Base-by-base conservation (phyloP, 352 stramenopile species). In the Phytophthora citrophthora region DNA sequence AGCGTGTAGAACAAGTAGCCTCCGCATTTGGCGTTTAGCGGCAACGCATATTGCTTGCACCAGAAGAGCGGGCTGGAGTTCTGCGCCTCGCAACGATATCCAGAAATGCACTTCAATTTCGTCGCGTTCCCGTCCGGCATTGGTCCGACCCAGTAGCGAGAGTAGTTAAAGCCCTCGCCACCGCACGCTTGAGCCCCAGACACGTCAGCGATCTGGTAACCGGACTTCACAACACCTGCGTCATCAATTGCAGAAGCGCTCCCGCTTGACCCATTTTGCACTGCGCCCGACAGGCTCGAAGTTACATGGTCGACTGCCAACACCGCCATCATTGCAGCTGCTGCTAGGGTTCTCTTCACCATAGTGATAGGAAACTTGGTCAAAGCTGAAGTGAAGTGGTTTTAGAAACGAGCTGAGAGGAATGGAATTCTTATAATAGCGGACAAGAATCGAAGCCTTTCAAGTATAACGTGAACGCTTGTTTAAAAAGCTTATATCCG, bases 1-100 rank as follows among this genome's bases (percentile, higher is more conserved):
- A 67, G 36, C 16, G 64, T 68, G 64, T 68, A 72, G 64, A 68
- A 68, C 23, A 46, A 20, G 32, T 68, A 72, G 38, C 64, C 64
- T 3, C 57, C 64, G 24, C 58, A 72, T 24, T 72, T 67, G 24
- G 49, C 52, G 26, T 64, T 64, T 45, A 62, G 13, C 18, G 64
- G 57, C 16, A 72, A 32, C 15, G 57, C 64, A 47, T 55, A 72
- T 38, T 72, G 64, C 23, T 68, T 62, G 46, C 64, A 72, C 64
- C 64, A 72, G 12, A 64, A 72, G 10, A 64, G 43, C 8, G 40
- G 7, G 12, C 39, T 63, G 8, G 58, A 56, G 29, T 18, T 53
- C 20, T 51, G 34, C 5, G 47, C 15, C 44, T 68, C 45, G 20
- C 64, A 72, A 16, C 46, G 51, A 13, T 56, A 72, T 9, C 64